phyloP scores from a whole-genome alignment of 257 asterid species.

The Solanum clarkiae region DNA sequence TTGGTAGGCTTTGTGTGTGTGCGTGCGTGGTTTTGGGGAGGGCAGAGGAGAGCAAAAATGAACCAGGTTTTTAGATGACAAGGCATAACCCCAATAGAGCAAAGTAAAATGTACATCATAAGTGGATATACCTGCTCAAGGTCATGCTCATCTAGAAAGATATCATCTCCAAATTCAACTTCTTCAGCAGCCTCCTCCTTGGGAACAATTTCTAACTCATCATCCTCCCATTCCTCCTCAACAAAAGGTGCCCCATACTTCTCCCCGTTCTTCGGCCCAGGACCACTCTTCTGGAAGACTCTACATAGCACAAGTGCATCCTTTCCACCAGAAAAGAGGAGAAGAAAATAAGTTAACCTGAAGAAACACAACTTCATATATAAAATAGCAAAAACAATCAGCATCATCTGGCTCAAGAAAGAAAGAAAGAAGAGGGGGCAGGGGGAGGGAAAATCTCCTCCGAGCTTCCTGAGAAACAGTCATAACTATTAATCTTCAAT shows the following conservation, averaged over 20 bases:
- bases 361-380: background rate
- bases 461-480: background rate
- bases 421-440: background rate
- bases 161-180: constrained; percentile 49
- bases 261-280: constrained; percentile 92
- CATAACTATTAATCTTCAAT: background rate
- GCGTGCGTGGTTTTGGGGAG: background rate
- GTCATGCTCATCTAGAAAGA: constrained; percentile 51
- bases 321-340: constrained; percentile 21
- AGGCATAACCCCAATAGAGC: background rate
- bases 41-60: background rate
- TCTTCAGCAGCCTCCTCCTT: constrained; percentile 44
- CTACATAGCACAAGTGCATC: constrained; percentile 75
- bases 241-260: constrained; percentile 83
- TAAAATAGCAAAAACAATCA: background rate
- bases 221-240: constrained; percentile 86
- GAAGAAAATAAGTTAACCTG: background rate
- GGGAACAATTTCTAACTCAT: constrained; percentile 36
- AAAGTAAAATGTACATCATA: background rate
- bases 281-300: constrained; percentile 88
- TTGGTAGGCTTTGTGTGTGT: background rate
- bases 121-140: constrained; percentile 56
- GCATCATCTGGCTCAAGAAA: background rate
- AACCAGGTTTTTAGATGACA: background rate
- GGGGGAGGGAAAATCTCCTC: background rate